A percentile compares a stretch with the other conserved stretches of the same genome.
These are phyloP conservation scores for Helicostylum pulchrum DNA, from an alignment of 192 early-diverging fungal genomes.

Conservation along the genomic window DNA sequence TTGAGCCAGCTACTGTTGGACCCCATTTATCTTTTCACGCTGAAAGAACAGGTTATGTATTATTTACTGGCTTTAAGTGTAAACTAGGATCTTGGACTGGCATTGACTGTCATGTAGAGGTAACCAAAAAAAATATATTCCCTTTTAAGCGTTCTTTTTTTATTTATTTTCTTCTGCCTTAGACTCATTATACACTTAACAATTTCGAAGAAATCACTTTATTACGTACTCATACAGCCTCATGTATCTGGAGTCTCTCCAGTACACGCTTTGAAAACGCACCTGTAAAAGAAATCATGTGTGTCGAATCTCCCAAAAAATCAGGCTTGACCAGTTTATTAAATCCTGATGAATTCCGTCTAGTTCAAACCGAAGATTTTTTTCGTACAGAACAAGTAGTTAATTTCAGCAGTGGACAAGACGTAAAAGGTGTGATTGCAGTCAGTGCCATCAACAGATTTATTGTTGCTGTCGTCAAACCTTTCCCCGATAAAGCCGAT, in stretches of 20 bases:
- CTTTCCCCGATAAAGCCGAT: constrained; percentile 22
- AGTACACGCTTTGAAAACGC: constrained; percentile 58
- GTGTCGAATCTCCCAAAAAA: constrained; percentile 49
- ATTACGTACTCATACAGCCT: constrained; percentile 54
- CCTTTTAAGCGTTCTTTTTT: background rate
- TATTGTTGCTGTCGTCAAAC: constrained; percentile 66
- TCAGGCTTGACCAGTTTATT: constrained; percentile 21
- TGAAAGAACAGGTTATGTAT: constrained; percentile 54
- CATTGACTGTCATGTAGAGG: constrained; percentile 59
- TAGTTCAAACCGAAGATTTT: constrained; percentile 77
- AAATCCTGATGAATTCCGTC: constrained; percentile 33
- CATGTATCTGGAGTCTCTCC: constrained; percentile 74
- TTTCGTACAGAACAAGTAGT: constrained; percentile 57
- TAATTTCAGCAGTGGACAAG: constrained; percentile 53
- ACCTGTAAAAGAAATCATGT: constrained; percentile 69
- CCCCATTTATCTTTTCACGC: constrained; percentile 67
- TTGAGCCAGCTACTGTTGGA: constrained; percentile 31
- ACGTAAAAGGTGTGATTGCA: constrained; percentile 67
- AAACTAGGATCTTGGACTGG: constrained; percentile 38
- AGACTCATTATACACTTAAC: constrained; percentile 65
- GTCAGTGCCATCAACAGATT: constrained; percentile 69
- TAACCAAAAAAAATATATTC: constrained; percentile 17
- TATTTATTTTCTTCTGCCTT: background rate
- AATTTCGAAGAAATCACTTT: constrained; percentile 58
- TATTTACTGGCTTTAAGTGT: constrained; percentile 63